Evolutionary conservation across 345 rosid genomes (phyloP).

Genomic region (Litchi chinensis): DNA sequence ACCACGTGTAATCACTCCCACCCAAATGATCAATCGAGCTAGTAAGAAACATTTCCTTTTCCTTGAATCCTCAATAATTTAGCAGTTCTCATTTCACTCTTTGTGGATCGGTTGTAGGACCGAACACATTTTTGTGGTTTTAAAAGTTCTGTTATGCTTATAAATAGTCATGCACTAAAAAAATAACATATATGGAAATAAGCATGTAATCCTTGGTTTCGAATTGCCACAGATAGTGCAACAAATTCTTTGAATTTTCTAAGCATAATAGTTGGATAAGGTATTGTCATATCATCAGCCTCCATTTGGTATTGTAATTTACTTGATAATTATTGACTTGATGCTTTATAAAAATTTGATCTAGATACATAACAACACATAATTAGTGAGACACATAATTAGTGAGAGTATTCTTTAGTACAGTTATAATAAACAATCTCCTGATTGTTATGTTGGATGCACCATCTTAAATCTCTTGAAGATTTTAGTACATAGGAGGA

Average conservation of each 20-base stretch:
- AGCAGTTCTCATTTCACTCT: conserved; percentile 3
- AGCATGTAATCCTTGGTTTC: background rate
- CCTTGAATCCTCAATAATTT: conserved; percentile 16
- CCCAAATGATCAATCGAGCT: conserved; percentile 87
- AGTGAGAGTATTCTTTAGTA: background rate
- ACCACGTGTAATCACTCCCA: conserved; percentile 90
- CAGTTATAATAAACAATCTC: background rate
- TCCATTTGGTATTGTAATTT: background rate
- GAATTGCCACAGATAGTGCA: background rate
- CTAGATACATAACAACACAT: background rate
- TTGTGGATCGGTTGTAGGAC: background rate
- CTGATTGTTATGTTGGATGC: background rate
- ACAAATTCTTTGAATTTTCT: background rate
- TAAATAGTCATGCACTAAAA: background rate
- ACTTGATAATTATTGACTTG: background rate
- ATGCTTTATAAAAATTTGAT: background rate
- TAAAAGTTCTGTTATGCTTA: background rate
- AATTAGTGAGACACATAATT: background rate
- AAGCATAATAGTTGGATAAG: conserved; percentile 2
- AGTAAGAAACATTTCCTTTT: conserved; percentile 52
- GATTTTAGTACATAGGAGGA: background rate
- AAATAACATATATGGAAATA: background rate
- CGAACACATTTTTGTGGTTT: background rate
- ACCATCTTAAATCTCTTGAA: background rate
- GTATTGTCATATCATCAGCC: background rate